A percentile compares a stretch with the other conserved stretches of the same genome.
Conservation (phyloP, 2,329 filamentous ascomycete species). For the Epichloe gansuensis region DNA sequence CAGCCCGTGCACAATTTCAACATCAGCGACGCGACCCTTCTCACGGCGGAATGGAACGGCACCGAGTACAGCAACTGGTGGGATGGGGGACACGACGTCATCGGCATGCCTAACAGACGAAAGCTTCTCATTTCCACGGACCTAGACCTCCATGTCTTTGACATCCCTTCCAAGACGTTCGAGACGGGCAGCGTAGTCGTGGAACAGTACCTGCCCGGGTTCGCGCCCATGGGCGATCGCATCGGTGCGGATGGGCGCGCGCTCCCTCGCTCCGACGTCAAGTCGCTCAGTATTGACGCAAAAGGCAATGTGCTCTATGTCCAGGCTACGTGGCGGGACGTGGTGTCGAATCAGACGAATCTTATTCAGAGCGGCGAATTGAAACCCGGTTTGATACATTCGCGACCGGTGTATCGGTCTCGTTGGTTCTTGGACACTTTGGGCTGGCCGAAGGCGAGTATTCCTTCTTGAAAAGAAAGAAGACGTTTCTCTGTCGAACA, state of each 20-base stretch:
- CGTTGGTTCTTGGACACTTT: background rate
- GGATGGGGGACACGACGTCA: constrained; percentile 1
- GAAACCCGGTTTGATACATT: background rate
- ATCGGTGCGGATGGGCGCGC: background rate
- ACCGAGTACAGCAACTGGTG: constrained; percentile 1
- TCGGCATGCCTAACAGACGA: background rate
- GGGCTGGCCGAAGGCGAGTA: background rate
- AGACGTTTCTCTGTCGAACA: no score
- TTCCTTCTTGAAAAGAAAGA: background rate
- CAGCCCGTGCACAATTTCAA: background rate
- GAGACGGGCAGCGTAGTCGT: background rate
- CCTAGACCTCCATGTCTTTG: constrained; percentile 1
- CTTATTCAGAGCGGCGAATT: background rate
- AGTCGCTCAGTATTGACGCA: background rate
- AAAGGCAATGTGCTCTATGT: background rate
- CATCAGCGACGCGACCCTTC: background rate
- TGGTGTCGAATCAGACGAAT: background rate
- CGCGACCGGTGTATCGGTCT: background rate
- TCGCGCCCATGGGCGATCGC: background rate
- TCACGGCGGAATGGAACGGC: constrained; percentile 1
- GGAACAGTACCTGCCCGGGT: background rate
- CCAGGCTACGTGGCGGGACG: background rate
- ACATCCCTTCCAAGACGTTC: background rate
- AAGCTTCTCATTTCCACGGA: constrained; percentile 2
- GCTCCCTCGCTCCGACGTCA: constrained; percentile 2